Percentiles rank a stretch among this genome's conserved stretches.
Conservation (phyloP, 345 rosid genomes). For the Arabis alpina region DNA sequence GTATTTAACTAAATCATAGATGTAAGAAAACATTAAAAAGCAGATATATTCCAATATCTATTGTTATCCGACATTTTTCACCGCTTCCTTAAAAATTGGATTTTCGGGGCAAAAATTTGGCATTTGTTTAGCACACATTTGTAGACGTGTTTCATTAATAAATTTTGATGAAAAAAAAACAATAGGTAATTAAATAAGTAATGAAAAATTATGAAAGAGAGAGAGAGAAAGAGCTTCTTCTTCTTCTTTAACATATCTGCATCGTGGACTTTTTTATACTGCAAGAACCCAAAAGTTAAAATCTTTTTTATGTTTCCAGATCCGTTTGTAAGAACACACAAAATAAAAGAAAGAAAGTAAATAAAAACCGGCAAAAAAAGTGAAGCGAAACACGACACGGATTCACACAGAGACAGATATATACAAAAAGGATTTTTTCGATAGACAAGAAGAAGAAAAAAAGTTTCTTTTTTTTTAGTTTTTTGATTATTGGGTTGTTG, state of each 20-base stretch:
- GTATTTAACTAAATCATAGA: no score
- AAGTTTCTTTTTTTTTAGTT: slow-evolving; percentile 22
- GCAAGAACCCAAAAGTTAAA: slow-evolving; percentile 22
- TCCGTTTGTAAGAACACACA: slow-evolving; percentile 9
- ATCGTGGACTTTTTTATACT: slow-evolving; percentile 43
- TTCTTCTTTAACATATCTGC: slow-evolving; percentile 26
- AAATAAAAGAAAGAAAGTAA: neutral
- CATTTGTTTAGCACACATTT: neutral
- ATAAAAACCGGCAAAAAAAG: slow-evolving; percentile 34
- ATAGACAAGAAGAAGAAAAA: neutral
- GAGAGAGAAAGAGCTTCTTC: slow-evolving; percentile 5
- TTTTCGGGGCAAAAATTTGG: neutral
- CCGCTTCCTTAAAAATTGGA: neutral
- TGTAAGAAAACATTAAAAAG: no score
- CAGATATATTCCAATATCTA: neutral
- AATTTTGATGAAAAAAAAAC: neutral
- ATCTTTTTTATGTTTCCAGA: slow-evolving; percentile 29
- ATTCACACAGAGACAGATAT: slow-evolving; percentile 39
- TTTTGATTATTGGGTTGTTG: slow-evolving; percentile 40
- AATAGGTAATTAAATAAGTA: neutral
- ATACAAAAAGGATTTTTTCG: slow-evolving; percentile 35
- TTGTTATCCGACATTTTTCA: neutral
- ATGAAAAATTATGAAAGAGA: neutral
- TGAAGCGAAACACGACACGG: slow-evolving; percentile 46
- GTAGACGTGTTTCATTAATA: slow-evolving; percentile 14